Conservation (phyloP, 2,329 filamentous ascomycete genomes). For the Esteya vermicola region DNA sequence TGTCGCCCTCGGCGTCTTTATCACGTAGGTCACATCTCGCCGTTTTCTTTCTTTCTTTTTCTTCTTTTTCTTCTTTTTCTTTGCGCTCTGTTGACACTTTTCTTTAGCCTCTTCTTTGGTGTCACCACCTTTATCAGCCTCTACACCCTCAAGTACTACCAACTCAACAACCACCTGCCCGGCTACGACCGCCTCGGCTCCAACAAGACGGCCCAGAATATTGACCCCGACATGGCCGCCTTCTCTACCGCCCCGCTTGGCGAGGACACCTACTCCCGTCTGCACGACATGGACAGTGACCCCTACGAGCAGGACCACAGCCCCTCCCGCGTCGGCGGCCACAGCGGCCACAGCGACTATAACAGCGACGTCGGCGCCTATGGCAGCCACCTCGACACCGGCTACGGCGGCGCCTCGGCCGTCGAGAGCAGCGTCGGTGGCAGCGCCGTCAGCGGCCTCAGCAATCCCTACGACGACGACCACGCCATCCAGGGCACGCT, state of each 20-base stretch:
- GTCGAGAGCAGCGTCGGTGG: background rate
- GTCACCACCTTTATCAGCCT: constrained; percentile 40
- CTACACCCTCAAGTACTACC: constrained; percentile 47
- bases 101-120: constrained; percentile 38
- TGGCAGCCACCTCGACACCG: constrained; percentile 14
- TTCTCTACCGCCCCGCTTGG: constrained; percentile 55
- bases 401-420: constrained; percentile 1
- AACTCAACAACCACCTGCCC: constrained; percentile 45
- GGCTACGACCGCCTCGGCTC: constrained; percentile 39
- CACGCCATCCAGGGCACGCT: background rate
- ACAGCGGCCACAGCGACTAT: constrained; percentile 6
- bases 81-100: constrained; percentile 7
- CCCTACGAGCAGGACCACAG: constrained; percentile 25
- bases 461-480: constrained; percentile 29
- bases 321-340: constrained; percentile 9
- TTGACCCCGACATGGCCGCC: constrained; percentile 55
- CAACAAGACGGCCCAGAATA: constrained; percentile 27
- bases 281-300: constrained; percentile 39
- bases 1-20: constrained; percentile 47
- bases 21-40: constrained; percentile 33
- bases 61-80: background rate
- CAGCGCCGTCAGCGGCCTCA: background rate
- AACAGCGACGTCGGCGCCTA: constrained; percentile 3
- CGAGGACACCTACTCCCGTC: constrained; percentile 49
- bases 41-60: background rate